These are phyloP conservation scores for Hortiboletus flavorubellus DNA, from an alignment of 768 basidiomycete genomes.

Conservation along the genomic window DNA sequence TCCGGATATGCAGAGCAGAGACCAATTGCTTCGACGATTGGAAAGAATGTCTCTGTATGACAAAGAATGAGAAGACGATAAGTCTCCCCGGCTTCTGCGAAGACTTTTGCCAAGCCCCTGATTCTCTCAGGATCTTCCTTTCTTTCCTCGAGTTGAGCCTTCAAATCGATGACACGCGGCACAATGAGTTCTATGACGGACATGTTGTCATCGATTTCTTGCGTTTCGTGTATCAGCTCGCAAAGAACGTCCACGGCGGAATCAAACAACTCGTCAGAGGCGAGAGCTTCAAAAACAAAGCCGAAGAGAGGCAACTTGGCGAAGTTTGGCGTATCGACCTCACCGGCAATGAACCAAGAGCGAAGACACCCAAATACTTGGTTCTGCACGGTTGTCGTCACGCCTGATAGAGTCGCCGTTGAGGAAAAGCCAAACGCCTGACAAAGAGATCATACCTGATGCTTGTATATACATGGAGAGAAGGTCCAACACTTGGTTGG, in stretches of 20 bases:
- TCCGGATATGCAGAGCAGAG: constrained; percentile 90
- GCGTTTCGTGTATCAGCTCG: constrained; percentile 96
- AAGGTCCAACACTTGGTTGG: constrained; percentile 69
- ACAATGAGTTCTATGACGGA: constrained; percentile 83
- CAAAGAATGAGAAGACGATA: constrained; percentile 86
- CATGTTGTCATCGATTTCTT: constrained; percentile 95
- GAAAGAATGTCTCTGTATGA: constrained; percentile 90
- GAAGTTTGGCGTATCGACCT: constrained; percentile 62
- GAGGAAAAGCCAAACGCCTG: not conserved
- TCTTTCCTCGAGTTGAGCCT: constrained; percentile 53
- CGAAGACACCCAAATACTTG: constrained; percentile 84
- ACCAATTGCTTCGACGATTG: constrained; percentile 92
- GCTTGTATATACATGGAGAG: constrained; percentile 89
- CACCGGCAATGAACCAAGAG: constrained; percentile 87
- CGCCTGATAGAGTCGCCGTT: constrained; percentile 53
- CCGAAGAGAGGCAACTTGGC: constrained; percentile 76
- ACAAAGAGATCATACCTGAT: constrained; percentile 51
- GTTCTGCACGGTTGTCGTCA: constrained; percentile 71
- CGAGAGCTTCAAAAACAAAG: constrained; percentile 80
- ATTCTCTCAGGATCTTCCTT: constrained; percentile 85
- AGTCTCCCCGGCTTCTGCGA: constrained; percentile 97
- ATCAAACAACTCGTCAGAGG: constrained; percentile 87
- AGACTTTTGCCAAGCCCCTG: constrained; percentile 84
- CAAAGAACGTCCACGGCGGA: constrained; percentile 88
- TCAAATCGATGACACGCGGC: constrained; percentile 77